A percentile compares a stretch with the other conserved stretches of the same genome.
These are phyloP conservation scores for Nothopassalora personata DNA, from an alignment of 2,329 filamentous ascomycete genomes.

Conservation along the genomic window DNA sequence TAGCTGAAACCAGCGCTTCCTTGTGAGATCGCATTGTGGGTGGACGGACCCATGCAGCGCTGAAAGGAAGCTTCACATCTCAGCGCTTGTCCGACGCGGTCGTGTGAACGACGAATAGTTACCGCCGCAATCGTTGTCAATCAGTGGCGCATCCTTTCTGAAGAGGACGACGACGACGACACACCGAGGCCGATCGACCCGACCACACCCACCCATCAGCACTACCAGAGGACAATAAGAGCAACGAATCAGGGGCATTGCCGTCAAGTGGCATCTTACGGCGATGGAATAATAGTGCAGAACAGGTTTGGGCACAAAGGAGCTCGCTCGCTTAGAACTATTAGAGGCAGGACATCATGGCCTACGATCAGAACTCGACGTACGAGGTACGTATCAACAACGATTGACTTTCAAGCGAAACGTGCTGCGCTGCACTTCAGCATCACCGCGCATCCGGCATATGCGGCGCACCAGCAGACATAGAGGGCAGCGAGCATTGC, in stretches of 20 bases:
- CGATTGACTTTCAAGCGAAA: conserved; percentile 2
- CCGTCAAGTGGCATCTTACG: background rate
- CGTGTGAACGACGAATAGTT: too few species aligned
- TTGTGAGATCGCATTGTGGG: background rate
- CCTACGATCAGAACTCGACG: conserved; percentile 22
- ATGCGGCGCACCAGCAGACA: background rate
- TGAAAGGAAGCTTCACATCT: background rate
- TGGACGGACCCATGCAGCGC: background rate
- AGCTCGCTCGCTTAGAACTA: background rate
- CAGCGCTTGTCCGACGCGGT: background rate
- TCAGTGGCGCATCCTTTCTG: background rate
- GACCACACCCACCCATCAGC: background rate
- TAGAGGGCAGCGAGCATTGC: background rate
- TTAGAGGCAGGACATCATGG: conserved; percentile 13
- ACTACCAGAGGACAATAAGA: background rate
- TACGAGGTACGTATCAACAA: conserved; percentile 11
- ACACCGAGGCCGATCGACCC: background rate
- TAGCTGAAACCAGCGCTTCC: background rate
- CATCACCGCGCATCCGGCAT: conserved; percentile 1
- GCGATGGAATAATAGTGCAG: background rate
- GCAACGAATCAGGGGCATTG: background rate
- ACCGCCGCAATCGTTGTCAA: background rate
- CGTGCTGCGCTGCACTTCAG: background rate
- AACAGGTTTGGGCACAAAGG: background rate
- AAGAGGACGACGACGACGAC: background rate